Percentiles rank a stretch among this genome's conserved stretches.
Conservation (phyloP, 805 yeast species). For the Nakazawaea wyomingensis region DNA sequence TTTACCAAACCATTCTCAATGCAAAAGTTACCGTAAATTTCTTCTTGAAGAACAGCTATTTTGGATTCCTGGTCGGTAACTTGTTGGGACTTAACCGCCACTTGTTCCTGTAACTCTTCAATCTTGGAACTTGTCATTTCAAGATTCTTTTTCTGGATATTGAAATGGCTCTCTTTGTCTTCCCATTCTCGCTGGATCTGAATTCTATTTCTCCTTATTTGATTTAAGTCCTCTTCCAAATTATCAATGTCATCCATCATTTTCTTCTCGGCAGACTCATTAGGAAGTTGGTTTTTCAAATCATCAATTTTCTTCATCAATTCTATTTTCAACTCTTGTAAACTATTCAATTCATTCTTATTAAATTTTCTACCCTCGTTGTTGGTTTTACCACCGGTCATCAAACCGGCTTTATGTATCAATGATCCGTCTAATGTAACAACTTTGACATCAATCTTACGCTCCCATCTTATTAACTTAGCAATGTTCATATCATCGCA, state of each 20-base stretch:
- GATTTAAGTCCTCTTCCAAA: slow-evolving; percentile 31
- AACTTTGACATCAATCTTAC: slow-evolving; percentile 51
- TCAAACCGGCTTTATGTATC: slow-evolving; percentile 78
- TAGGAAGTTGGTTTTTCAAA: slow-evolving; percentile 40
- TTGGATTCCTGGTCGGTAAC: slow-evolving; percentile 16
- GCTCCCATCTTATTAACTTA: slow-evolving; percentile 64
- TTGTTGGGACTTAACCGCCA: slow-evolving; percentile 3
- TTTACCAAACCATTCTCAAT: slow-evolving; percentile 41
- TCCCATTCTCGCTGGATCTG: slow-evolving; percentile 23
- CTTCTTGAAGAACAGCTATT: slow-evolving; percentile 31
- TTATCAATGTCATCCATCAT: slow-evolving; percentile 50
- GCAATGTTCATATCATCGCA: slow-evolving; percentile 72
- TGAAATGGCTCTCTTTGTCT: slow-evolving; percentile 40
- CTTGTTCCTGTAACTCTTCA: slow-evolving; percentile 19
- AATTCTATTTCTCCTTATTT: slow-evolving; percentile 22
- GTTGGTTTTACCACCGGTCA: slow-evolving; percentile 84
- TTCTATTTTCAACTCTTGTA: slow-evolving; percentile 47
- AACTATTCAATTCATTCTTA: slow-evolving; percentile 54
- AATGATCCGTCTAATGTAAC: slow-evolving; percentile 83
- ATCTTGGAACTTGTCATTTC: slow-evolving; percentile 16
- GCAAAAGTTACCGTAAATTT: slow-evolving; percentile 52
- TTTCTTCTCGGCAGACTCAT: slow-evolving; percentile 50
- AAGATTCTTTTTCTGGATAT: slow-evolving; percentile 36
- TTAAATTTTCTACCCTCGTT: slow-evolving; percentile 61
- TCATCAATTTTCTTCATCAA: slow-evolving; percentile 41